Evolutionary conservation across 306 rosid genomes (phyloP).

Genomic region (Arachis stenosperma): DNA sequence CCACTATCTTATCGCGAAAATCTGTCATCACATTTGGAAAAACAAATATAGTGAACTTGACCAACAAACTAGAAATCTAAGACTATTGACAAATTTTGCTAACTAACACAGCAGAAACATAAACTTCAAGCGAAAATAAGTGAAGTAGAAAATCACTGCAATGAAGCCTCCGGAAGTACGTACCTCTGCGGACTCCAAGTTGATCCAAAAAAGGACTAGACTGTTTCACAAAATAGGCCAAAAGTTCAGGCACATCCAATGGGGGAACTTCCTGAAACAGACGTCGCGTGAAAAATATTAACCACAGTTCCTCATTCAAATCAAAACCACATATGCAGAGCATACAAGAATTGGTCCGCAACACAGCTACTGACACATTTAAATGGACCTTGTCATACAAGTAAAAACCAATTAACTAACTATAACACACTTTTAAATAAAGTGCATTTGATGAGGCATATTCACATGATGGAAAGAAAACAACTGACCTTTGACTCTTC

Average conservation of each 20-base stretch:
- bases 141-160: constrained; percentile 13
- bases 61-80: constrained; percentile 14
- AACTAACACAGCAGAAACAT: not conserved
- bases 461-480: constrained; percentile 29
- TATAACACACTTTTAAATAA: constrained; percentile 9
- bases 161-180: constrained; percentile 24
- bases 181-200: constrained; percentile 85
- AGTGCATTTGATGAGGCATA: constrained; percentile 2
- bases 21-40: constrained; percentile 59
- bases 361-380: constrained; percentile 27
- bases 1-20: constrained; percentile 85
- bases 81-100: not conserved
- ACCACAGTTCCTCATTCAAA: constrained; percentile 28
- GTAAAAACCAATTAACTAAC: constrained; percentile 1
- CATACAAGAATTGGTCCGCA: constrained; percentile 26
- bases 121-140: not conserved
- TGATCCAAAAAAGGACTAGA: constrained; percentile 92
- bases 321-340: constrained; percentile 26
- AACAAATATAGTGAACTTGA: constrained; percentile 19
- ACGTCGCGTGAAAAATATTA: constrained; percentile 35
- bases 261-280: constrained; percentile 83
- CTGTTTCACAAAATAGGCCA: constrained; percentile 88
- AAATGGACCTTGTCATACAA: constrained; percentile 15
- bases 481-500: constrained; percentile 72
- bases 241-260: constrained; percentile 84